Conservation (phyloP, 495 filamentous ascomycete species). For the Recurvomyces mirabilis region DNA sequence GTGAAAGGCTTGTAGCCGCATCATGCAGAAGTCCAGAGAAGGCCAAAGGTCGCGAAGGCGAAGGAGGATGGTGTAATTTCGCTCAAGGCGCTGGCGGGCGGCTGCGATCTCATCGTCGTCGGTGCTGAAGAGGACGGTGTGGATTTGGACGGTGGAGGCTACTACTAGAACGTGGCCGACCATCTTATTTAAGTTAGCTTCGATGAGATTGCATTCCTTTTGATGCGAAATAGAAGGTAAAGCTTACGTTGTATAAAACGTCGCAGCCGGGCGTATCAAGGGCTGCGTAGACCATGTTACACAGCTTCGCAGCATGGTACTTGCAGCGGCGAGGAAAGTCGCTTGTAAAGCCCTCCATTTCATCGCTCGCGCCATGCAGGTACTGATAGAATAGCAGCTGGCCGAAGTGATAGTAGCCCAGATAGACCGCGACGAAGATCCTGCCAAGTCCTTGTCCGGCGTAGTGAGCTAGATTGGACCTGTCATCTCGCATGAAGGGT, state of each 20-base stretch:
- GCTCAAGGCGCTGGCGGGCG: not conserved
- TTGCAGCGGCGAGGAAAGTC: not conserved
- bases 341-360: not conserved
- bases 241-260: not conserved
- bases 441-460: not conserved
- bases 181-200: too few species aligned
- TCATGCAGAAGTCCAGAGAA: not conserved
- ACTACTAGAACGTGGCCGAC: not conserved
- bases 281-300: not conserved
- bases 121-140: not conserved
- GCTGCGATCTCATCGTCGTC: not conserved
- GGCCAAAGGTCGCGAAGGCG: not conserved
- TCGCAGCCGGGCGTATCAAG: not conserved
- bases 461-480: not conserved
- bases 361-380: not conserved
- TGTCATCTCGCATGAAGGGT: not conserved
- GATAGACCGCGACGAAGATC: constrained; percentile 2
- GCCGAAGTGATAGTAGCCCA: constrained; percentile 1
- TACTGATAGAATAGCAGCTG: not conserved
- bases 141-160: not conserved
- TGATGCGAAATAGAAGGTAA: too few species aligned
- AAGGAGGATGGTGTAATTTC: not conserved
- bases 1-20: not conserved
- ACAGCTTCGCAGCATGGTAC: not conserved
- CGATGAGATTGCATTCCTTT: too few species aligned